Base-by-base conservation (phyloP, 257 asterid genomes). In the Gardenia jasminoides region DNA sequence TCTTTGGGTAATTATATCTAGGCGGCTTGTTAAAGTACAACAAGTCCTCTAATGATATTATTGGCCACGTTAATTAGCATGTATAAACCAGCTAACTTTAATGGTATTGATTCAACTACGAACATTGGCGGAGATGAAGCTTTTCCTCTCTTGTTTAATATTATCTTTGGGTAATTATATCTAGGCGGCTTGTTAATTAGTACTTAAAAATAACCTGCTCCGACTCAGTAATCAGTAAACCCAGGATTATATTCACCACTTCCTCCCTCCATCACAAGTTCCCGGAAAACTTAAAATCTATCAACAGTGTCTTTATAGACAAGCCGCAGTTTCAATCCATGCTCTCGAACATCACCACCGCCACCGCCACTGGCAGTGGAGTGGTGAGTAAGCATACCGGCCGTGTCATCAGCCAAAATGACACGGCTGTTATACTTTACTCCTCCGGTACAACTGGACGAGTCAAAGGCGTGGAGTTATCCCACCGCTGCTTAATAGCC, bases 361-460 rank as follows among this genome's bases (percentile, higher is more conserved):
- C 8, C 67, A 64, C 61, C 1, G 7, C 33, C 15, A 9, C 66
- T 66, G 31, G 41, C 70, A 33, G 15, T 56, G 68, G 36, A 54
- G 36, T 33, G 67, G 12, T 41, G 16, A n/a, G 28, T 12, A 43
- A 78, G 33, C 7, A 2, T 24, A 22, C 0, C 67, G 73, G 79
- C 70, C 80, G 85, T 66, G 86, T 67, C 2, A 82, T 93, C 41
- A 39, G 67, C 16, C 98, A 94, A 79, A 76, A 85, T 20, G 91
- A 86, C 76, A 31, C 91, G 7, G 98, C 99, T 6, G 94, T 93
- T 17, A 85, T 94, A 65, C 91, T 94, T 0, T 94, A 88, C 90
- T 94, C 99, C 0, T 94, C 99, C 39, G 99, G 99, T 39, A 94
- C 99, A 39, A 94, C 98, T 54, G 99, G 99, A 3, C 84, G 80